phyloP scores from a whole-genome alignment of 2,329 filamentous ascomycete species.

The Sarocladiaceae sp. region DNA sequence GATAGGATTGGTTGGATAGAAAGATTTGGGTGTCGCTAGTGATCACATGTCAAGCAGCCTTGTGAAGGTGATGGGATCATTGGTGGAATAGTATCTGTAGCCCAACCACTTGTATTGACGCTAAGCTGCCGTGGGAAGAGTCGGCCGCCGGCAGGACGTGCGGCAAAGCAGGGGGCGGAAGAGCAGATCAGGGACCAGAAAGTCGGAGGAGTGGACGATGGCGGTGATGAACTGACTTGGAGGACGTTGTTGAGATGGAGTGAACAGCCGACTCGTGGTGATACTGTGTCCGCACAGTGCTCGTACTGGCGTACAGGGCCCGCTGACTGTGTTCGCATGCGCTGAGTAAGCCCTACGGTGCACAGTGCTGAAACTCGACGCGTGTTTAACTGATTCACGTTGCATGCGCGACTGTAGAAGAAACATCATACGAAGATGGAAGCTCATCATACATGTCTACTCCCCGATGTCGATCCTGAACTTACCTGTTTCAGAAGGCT shows the following conservation, averaged over 20 bases:
- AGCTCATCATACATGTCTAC: too few species aligned
- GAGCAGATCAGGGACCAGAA: neutral
- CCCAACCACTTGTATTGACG: neutral
- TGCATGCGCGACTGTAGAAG: too few species aligned
- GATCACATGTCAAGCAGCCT: neutral
- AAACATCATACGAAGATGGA: too few species aligned
- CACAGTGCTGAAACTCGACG: too few species aligned
- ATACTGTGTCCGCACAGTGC: neutral
- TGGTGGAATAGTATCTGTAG: neutral
- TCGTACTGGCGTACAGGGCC: neutral
- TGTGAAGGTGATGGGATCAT: neutral
- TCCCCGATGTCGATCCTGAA: too few species aligned
- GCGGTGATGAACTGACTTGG: too few species aligned
- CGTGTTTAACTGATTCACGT: too few species aligned
- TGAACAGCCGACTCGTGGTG: too few species aligned
- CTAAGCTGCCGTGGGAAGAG: neutral
- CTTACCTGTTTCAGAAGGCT: too few species aligned
- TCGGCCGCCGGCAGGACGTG: neutral
- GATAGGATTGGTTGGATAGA: neutral
- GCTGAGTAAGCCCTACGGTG: too few species aligned
- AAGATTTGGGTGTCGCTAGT: neutral
- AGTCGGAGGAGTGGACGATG: neutral
- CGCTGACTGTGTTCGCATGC: too few species aligned
- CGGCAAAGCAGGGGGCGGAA: slow-evolving; percentile 2
- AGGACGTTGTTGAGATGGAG: neutral